These are phyloP conservation scores for Eutrema japonicum DNA, from an alignment of 345 rosid genomes.

Conservation along the genomic window DNA sequence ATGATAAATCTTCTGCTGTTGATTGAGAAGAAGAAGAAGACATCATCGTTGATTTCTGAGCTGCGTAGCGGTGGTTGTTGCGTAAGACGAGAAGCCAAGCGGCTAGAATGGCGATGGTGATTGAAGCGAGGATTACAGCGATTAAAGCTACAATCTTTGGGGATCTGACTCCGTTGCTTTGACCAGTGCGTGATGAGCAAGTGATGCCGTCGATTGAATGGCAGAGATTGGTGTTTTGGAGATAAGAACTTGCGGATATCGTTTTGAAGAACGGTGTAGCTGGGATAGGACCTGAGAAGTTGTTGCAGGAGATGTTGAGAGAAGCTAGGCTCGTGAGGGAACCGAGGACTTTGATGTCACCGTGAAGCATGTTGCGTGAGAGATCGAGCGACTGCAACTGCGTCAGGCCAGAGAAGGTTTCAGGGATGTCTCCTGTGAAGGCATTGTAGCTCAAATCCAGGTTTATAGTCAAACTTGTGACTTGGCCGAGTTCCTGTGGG, in stretches of 20 bases:
- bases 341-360: conserved; percentile 72
- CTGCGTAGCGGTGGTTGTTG: conserved; percentile 56
- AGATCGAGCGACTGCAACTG: conserved; percentile 91
- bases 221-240: conserved; percentile 70
- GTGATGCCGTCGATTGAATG: conserved; percentile 66
- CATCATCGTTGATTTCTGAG: conserved; percentile 55
- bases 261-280: conserved; percentile 83
- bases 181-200: conserved; percentile 62
- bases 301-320: conserved; percentile 83
- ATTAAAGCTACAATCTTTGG: conserved; percentile 73
- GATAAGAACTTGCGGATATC: conserved; percentile 61
- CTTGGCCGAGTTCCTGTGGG: conserved; percentile 76
- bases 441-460: conserved; percentile 77
- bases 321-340: conserved; percentile 90
- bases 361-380: conserved; percentile 66
- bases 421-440: conserved; percentile 71
- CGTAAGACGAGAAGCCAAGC: conserved; percentile 66
- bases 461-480: conserved; percentile 81
- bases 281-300: conserved; percentile 93
- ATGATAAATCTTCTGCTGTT: conserved; percentile 81
- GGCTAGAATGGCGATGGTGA: conserved; percentile 61
- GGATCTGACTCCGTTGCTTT: conserved; percentile 58
- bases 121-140: conserved; percentile 62
- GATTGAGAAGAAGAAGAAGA: conserved; percentile 48
- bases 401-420: conserved; percentile 67